A percentile compares a stretch with the other conserved stretches of the same genome.
Evolutionary conservation across 1,139 yeast genomes (phyloP).

Genomic region (Saccharomycopsis phalli): DNA sequence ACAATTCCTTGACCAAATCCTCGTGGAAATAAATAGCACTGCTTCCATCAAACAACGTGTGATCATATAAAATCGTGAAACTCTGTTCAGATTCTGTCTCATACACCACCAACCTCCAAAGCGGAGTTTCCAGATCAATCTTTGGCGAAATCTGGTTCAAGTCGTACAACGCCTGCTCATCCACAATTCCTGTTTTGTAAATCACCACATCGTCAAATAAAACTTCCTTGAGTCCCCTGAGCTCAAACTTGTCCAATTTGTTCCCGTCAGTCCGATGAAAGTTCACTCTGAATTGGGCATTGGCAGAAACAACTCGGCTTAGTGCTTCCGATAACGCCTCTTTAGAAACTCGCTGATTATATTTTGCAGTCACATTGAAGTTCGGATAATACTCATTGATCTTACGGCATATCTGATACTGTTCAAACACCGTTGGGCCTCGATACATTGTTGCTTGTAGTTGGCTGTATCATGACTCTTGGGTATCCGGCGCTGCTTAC

Average conservation of each 20-base stretch:
- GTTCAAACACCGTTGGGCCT: not conserved
- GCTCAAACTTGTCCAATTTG: constrained; percentile 1
- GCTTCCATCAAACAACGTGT: not conserved
- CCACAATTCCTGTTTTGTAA: not conserved
- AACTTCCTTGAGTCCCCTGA: not conserved
- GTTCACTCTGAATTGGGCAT: not conserved
- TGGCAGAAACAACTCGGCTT: not conserved
- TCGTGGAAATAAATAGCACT: not conserved
- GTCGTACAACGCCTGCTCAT: not conserved
- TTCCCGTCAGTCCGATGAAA: not conserved
- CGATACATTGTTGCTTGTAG: not conserved
- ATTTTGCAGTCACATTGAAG: not conserved
- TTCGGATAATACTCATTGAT: constrained; percentile 1
- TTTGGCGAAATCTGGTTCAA: not conserved
- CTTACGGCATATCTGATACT: not conserved
- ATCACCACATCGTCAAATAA: not conserved
- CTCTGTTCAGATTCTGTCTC: not conserved
- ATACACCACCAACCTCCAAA: not conserved
- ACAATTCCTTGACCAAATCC: not conserved
- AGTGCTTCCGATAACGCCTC: not conserved
- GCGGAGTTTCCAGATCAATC: not conserved
- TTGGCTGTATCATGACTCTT: not conserved
- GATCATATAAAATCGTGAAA: not conserved
- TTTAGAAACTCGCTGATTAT: not conserved
- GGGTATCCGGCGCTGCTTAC: no score